A percentile compares a stretch with the other conserved stretches of the same genome.
Conservation (phyloP, 2,329 filamentous ascomycete genomes). For the Microsporum audouinii region DNA sequence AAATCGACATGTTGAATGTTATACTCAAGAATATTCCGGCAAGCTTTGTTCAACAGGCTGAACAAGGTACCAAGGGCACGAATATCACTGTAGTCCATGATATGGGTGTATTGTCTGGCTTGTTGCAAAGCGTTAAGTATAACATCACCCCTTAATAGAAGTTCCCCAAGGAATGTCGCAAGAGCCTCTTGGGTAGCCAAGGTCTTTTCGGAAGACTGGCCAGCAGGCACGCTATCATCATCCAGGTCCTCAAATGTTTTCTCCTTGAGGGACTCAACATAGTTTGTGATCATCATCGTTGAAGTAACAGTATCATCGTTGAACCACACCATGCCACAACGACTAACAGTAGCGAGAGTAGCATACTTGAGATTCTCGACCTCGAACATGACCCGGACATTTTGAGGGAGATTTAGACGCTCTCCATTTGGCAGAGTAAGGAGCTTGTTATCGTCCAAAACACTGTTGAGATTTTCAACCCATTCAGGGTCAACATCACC, state of each 20-base stretch:
- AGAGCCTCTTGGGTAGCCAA: constrained; percentile 67
- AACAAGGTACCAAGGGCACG: constrained; percentile 88
- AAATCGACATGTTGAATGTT: constrained; percentile 92
- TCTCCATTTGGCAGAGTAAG: constrained; percentile 95
- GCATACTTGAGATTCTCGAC: constrained; percentile 96
- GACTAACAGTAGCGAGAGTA: constrained; percentile 95
- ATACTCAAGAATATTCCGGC: constrained; percentile 87
- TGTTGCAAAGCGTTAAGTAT: constrained; percentile 64
- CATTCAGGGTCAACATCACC: constrained; percentile 98
- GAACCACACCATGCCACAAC: constrained; percentile 99
- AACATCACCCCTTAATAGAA: constrained; percentile 69
- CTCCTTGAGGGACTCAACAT: constrained; percentile 69
- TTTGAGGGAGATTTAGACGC: constrained; percentile 82
- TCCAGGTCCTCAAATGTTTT: constrained; percentile 90
- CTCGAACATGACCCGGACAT: constrained; percentile 99
- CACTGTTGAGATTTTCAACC: constrained; percentile 99
- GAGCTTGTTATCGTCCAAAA: constrained; percentile 97
- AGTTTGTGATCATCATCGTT: constrained; percentile 84
- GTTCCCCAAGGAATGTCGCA: constrained; percentile 64
- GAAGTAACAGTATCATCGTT: constrained; percentile 94
- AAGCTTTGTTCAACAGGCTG: constrained; percentile 87
- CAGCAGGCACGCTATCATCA: constrained; percentile 70
- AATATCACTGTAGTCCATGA: constrained; percentile 94
- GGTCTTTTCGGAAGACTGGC: constrained; percentile 65
- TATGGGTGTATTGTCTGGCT: constrained; percentile 73